Conservation (phyloP, 441 rosid genomes). For the Erodium moschatum region DNA sequence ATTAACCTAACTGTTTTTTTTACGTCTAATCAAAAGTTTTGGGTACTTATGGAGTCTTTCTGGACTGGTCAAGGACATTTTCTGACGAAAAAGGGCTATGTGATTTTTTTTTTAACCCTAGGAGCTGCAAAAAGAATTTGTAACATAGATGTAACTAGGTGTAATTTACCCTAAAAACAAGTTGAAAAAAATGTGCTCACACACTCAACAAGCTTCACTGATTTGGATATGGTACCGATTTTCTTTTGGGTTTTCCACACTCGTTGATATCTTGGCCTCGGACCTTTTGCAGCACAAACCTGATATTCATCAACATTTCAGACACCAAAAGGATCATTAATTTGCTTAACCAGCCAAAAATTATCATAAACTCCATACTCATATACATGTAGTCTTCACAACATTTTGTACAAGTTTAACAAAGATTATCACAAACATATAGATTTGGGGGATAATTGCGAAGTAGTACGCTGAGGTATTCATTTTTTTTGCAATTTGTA, state of each 20-base stretch:
- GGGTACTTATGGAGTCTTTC: too few relatives aligned
- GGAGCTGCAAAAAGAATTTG: too few relatives aligned
- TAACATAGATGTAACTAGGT: too few relatives aligned
- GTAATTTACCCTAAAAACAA: too few relatives aligned
- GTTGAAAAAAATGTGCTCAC: conserved; percentile 27
- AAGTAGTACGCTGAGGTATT: too few relatives aligned
- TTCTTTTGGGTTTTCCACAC: conserved; percentile 70
- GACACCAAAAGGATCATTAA: not conserved
- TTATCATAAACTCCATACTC: not conserved
- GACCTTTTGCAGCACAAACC: conserved; percentile 88
- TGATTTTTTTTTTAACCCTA: too few relatives aligned
- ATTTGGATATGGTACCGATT: conserved; percentile 76
- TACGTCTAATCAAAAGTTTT: too few relatives aligned
- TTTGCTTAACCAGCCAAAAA: not conserved
- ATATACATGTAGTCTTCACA: not conserved
- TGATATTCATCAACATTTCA: conserved; percentile 22
- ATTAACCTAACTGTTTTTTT: too few relatives aligned
- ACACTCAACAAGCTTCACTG: conserved; percentile 60
- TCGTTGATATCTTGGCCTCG: conserved; percentile 80
- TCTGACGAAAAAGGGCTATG: too few relatives aligned
- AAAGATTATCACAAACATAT: not conserved
- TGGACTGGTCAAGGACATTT: too few relatives aligned
- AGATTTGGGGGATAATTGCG: not conserved
- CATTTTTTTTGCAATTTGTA: too few relatives aligned
- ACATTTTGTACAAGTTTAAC: not conserved